Base-by-base conservation (phyloP, 176 grass and related monocot species). In the Oryza longistaminata region DNA sequence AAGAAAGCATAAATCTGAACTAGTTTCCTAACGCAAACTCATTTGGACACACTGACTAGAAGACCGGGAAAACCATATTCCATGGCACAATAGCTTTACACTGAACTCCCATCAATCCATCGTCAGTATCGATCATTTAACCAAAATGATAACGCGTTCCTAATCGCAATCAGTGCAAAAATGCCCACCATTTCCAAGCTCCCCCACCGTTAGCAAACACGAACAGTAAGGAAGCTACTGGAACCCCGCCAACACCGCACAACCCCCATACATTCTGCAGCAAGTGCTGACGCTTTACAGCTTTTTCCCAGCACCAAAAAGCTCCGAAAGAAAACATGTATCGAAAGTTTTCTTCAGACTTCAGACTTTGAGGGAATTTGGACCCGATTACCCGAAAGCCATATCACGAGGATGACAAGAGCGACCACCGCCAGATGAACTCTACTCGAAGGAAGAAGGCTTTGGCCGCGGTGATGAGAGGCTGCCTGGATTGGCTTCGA, bases 251-350 rank as follows among this genome's bases (percentile, higher is more conserved):
- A 35, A 80, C 52, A 22, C 14, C 50, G 25, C 46, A 66, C 48
- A 25, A 34, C 6, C 34, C 6, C 65, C 61, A 64, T 25, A 81
- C 70, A 85, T 80, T 68, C 49, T 40, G 77, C 70, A 76, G 24
- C 40, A 70, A 76, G 29, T 75, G 77, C 64, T 50, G 26, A 40
- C 37, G 15, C 77, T 89, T 89, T 84, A 68, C 87, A 85, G 26
- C 61, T 22, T 74, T 66, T 74, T 3, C 14, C 19, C 37, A 64
- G 82, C 64, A 85, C 17, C 33, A 85, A 85, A 81, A 89, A 4
- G 64, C 77, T 48, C 70, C 10, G 21, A 71, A 61, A 64, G 68
- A 45, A 21, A 78, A 58, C 55, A 78, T 35, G 75, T 60, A 71
- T 67, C 29, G 12, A 73, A 73, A 73, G 33, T 45, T 45, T 35